Evolutionary conservation across 1,284 basidiomycete genomes (phyloP), one percentile per base, ranked within the genome.

Genomic region (Sporisorium scitamineum): DNA sequence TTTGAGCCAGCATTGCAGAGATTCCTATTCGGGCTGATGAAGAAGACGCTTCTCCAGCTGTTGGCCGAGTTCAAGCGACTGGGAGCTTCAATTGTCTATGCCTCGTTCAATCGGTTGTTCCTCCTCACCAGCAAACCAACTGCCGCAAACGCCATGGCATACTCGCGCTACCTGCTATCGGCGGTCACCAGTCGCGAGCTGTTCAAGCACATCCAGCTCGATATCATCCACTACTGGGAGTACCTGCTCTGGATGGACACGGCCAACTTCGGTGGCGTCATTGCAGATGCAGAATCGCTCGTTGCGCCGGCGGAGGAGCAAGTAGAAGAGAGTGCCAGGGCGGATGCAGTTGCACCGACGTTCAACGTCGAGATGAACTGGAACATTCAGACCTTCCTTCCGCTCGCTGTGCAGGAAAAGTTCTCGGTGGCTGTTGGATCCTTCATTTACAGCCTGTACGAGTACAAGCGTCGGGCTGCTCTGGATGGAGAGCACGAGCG

Each of bases 1-100:
- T 97, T 94, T 83, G 97, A 99, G 85, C 92, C 95, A 1, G 92
- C 94, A 56, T 89, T 99, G 7, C 94, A 98, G 85, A 91, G 93
- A 0, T 99, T 99, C 87, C 88, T 99, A 14, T 92, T 95, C 77
- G 93, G 95, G 10, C 89, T 99, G 56, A 99, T 99, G 97, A 91
- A 93, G 73, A 99, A 99, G 88, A 96, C 93, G 0, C 95, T 99
- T 85, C 92, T 98, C 48, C 97, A 99, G 86, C 89, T 99, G 66
- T 89, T 99, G 16, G 95, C 95, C 13, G 97, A 99, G 86, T 97
- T 98, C 88, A 95, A 94, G 84, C 90, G 97, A 14, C 88, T 99
- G 0, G 97, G 97, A 1, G 95, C 95, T 0, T 60, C 47, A 64
- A 92, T 99, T 60, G 90, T 99, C 27, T 95, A 95, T 74, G 96